These are phyloP conservation scores for Aspergillus sp. DNA, from an alignment of 2,329 filamentous ascomycete genomes.

Conservation along the genomic window DNA sequence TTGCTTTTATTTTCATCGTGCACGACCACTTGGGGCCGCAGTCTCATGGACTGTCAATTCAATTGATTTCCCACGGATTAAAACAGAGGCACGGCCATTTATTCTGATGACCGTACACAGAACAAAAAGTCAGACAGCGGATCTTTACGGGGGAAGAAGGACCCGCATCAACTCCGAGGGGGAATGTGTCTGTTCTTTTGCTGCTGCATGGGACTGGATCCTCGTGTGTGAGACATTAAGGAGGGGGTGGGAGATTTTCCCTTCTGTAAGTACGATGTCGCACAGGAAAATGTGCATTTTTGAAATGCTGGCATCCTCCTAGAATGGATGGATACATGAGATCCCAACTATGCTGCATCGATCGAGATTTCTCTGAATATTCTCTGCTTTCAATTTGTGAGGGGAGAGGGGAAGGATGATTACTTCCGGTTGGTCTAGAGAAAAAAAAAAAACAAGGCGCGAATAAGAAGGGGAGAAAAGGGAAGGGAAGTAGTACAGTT, in stretches of 20 bases:
- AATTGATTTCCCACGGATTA: neutral
- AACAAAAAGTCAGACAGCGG: neutral
- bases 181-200: no score
- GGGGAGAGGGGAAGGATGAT: no score
- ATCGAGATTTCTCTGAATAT: neutral
- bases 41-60: neutral
- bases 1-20: no score
- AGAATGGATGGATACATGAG: neutral
- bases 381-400: no score
- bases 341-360: neutral
- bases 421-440: no score
- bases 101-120: neutral
- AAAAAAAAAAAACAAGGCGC: no score
- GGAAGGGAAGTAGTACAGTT: no score
- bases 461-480: no score
- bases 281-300: constrained; percentile 2
- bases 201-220: constrained; percentile 1
- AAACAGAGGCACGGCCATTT: neutral
- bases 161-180: neutral
- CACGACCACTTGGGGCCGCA: no score
- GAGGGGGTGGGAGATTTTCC: neutral
- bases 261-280: neutral
- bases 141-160: neutral
- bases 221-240: constrained; percentile 8
- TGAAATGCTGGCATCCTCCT: neutral